phyloP scores from a whole-genome alignment of 305 asterid species.

The Plantago coronopus region DNA sequence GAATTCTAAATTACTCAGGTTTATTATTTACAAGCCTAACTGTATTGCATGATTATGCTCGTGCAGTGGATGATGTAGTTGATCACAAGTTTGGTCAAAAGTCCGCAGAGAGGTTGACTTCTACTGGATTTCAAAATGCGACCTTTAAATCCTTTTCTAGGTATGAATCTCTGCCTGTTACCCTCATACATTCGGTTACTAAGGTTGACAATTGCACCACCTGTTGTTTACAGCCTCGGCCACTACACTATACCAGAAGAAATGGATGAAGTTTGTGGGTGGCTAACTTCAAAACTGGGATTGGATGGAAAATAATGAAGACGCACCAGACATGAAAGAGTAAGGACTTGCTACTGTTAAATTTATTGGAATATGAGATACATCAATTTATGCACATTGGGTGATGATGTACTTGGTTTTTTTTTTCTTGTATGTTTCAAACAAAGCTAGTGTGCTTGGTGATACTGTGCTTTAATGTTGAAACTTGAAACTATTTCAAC shows the following conservation, averaged over 20 bases:
- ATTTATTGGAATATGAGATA: neutral
- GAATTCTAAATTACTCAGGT: neutral
- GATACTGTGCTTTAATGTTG: too few species aligned
- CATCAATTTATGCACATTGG: too few species aligned
- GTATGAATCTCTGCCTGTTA: slow-evolving; percentile 32
- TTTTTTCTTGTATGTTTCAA: too few species aligned
- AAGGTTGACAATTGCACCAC: slow-evolving; percentile 5
- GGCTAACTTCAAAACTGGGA: slow-evolving; percentile 65
- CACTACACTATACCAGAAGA: slow-evolving; percentile 80
- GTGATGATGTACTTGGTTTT: too few species aligned
- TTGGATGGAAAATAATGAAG: slow-evolving; percentile 45
- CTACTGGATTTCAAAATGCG: slow-evolving; percentile 54
- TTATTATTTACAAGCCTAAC: neutral
- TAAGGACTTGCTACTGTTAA: neutral
- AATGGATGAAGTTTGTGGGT: slow-evolving; percentile 71
- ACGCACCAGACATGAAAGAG: slow-evolving; percentile 7
- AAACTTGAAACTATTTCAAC: too few species aligned
- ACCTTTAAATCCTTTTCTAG: slow-evolving; percentile 58
- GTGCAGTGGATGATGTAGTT: slow-evolving; percentile 77
- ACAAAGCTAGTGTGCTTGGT: too few species aligned
- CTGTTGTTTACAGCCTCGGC: slow-evolving; percentile 54
- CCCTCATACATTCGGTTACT: neutral
- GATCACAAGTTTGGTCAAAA: slow-evolving; percentile 62
- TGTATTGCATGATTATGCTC: slow-evolving; percentile 9
- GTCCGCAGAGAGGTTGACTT: slow-evolving; percentile 48